Percentiles rank a stretch among this genome's conserved stretches.
phyloP scores from a whole-genome alignment of 1,284 basidiomycete genomes.

The Moesziomyces globuligerus region DNA sequence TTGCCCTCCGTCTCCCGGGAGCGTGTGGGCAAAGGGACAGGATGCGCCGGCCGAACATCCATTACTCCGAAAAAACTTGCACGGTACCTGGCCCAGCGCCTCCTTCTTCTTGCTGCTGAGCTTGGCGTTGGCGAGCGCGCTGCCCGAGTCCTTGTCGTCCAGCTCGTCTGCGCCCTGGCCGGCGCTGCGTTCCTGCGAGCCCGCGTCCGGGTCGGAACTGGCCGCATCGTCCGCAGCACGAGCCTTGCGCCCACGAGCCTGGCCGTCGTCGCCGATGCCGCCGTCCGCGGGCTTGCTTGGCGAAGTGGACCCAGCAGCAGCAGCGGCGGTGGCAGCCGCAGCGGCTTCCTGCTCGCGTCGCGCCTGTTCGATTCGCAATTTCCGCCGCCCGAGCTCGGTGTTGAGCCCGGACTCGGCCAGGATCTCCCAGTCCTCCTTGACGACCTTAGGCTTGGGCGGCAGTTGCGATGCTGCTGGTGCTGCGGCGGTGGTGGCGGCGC shows the following conservation, averaged over 20 bases:
- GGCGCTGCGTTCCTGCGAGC: slow-evolving; percentile 29
- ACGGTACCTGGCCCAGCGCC: slow-evolving; percentile 94
- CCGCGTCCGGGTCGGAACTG: slow-evolving; percentile 26
- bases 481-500: background rate
- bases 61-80: slow-evolving; percentile 87
- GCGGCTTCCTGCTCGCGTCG: slow-evolving; percentile 35
- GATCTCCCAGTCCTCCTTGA: slow-evolving; percentile 56
- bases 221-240: slow-evolving; percentile 19
- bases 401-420: slow-evolving; percentile 52
- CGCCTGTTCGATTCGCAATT: slow-evolving; percentile 46
- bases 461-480: slow-evolving; percentile 20
- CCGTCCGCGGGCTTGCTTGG: slow-evolving; percentile 6
- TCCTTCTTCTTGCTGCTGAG: slow-evolving; percentile 69
- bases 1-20: slow-evolving; percentile 66
- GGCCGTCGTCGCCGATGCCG: slow-evolving; percentile 6
- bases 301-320: background rate
- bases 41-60: slow-evolving; percentile 87
- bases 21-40: slow-evolving; percentile 89
- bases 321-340: slow-evolving; percentile 12
- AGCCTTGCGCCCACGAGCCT: slow-evolving; percentile 23
- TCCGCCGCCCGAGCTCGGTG: slow-evolving; percentile 52
- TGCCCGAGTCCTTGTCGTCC: slow-evolving; percentile 56
- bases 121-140: slow-evolving; percentile 63
- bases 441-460: slow-evolving; percentile 34
- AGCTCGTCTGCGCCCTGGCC: slow-evolving; percentile 28